Conservation (phyloP, 345 rosid genomes). For the Ceriops tagal region DNA sequence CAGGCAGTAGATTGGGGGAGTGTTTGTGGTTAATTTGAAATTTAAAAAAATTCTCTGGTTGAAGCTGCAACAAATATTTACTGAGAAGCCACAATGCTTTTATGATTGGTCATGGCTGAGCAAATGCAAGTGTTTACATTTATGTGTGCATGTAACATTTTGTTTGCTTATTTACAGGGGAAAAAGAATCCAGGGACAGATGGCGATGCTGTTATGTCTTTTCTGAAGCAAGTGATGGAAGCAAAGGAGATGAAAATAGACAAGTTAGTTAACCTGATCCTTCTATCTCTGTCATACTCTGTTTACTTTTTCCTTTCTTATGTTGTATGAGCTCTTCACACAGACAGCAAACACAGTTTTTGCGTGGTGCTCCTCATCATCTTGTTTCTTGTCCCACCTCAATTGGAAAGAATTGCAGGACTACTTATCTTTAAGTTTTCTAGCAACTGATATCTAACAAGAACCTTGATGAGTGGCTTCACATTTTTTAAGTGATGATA, state of each 20-base stretch:
- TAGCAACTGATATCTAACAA: too few species aligned
- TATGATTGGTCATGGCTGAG: too few species aligned
- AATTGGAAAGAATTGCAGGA: too few species aligned
- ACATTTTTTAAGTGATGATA: too few species aligned
- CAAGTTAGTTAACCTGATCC: constrained; percentile 43
- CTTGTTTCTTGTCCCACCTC: too few species aligned
- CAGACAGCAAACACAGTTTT: neutral
- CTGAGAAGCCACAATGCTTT: too few species aligned
- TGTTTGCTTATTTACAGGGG: constrained; percentile 50
- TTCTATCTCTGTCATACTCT: neutral
- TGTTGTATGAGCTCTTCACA: neutral
- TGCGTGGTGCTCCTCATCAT: neutral
- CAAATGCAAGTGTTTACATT: neutral
- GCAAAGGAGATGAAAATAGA: constrained; percentile 93
- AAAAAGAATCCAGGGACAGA: constrained; percentile 92
- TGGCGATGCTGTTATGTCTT: constrained; percentile 49
- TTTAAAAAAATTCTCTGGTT: too few species aligned
- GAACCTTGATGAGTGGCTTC: too few species aligned
- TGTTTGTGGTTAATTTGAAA: too few species aligned
- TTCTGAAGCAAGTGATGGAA: constrained; percentile 53
- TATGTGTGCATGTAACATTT: constrained; percentile 1
- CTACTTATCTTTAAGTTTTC: too few species aligned
- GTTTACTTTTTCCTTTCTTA: neutral
- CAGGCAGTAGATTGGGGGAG: too few species aligned
- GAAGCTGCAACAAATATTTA: too few species aligned